These are phyloP conservation scores for Trametes pubescens DNA, from an alignment of 1,284 basidiomycete species.

Conservation along the genomic window DNA sequence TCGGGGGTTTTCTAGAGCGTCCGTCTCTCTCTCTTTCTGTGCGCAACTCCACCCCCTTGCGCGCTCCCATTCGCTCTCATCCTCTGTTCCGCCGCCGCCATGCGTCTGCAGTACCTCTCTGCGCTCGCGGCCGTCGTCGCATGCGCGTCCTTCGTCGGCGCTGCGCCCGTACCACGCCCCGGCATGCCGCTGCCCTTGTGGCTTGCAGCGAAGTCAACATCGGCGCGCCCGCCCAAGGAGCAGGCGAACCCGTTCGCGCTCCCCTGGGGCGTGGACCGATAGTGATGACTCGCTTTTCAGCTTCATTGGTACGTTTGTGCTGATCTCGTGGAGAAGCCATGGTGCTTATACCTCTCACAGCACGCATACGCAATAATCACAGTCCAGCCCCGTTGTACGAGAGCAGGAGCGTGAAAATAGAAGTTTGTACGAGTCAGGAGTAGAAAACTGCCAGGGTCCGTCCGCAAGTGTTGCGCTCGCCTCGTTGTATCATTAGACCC, in stretches of 20 bases:
- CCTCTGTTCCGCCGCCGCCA: neutral
- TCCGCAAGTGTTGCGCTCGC: constrained; percentile 1
- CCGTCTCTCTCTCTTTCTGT: neutral
- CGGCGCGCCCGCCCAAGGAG: constrained; percentile 19
- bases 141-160: neutral
- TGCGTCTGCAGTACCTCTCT: constrained; percentile 2
- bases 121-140: constrained; percentile 1
- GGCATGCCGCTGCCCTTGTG: constrained; percentile 22
- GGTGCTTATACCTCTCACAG: neutral
- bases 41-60: neutral
- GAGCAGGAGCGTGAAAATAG: neutral
- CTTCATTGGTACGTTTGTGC: neutral
- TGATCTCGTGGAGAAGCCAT: neutral
- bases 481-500: constrained; percentile 1
- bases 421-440: neutral
- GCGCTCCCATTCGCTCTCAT: neutral
- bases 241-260: constrained; percentile 19
- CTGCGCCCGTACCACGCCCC: neutral
- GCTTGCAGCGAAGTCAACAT: constrained; percentile 13
- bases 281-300: neutral
- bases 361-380: too few species aligned
- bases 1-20: neutral
- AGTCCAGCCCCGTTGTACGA: too few species aligned
- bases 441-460: neutral
- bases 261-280: constrained; percentile 16